A percentile compares a stretch with the other conserved stretches of the same genome.
These are phyloP conservation scores for Fusarium sp. DNA, from an alignment of 2,329 filamentous ascomycete genomes.

Conservation along the genomic window DNA sequence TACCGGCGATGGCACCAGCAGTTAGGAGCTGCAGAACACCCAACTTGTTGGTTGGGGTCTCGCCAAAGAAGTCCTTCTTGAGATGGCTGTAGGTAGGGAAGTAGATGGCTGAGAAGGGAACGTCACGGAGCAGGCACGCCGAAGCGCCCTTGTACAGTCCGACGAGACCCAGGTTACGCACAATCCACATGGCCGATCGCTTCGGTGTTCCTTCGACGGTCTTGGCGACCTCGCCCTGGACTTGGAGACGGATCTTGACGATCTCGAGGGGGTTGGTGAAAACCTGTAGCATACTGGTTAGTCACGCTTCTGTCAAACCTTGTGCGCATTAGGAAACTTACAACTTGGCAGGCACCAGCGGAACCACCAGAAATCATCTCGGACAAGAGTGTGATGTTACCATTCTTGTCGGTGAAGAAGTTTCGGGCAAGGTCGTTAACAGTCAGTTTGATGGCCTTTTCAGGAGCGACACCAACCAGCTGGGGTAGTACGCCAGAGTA, in stretches of 20 bases:
- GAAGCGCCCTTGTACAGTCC: slow-evolving; percentile 97
- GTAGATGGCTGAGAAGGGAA: slow-evolving; percentile 98
- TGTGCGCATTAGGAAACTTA: slow-evolving; percentile 64
- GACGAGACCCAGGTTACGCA: slow-evolving; percentile 91
- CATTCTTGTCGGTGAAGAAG: slow-evolving; percentile 80
- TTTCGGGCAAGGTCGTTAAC: slow-evolving; percentile 94
- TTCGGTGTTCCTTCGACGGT: slow-evolving; percentile 83
- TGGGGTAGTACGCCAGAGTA: slow-evolving; percentile 97
- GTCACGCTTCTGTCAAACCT: neutral
- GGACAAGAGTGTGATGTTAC: slow-evolving; percentile 75
- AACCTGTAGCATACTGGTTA: slow-evolving; percentile 66
- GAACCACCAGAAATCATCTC: slow-evolving; percentile 90
- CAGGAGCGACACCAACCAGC: slow-evolving; percentile 96
- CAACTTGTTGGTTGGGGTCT: slow-evolving; percentile 87
- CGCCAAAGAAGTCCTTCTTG: slow-evolving; percentile 94
- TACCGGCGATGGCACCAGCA: slow-evolving; percentile 93
- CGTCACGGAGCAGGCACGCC: slow-evolving; percentile 93
- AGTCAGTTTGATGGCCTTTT: slow-evolving; percentile 99
- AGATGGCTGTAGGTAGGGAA: slow-evolving; percentile 97
- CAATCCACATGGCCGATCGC: slow-evolving; percentile 97
- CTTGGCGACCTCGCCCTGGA: slow-evolving; percentile 96
- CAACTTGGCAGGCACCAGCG: slow-evolving; percentile 95
- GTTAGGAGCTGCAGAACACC: slow-evolving; percentile 91
- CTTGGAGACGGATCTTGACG: slow-evolving; percentile 98
- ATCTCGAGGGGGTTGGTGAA: slow-evolving; percentile 99